Percentiles rank a stretch among this genome's conserved stretches.
Conservation (phyloP, 2,329 filamentous ascomycete genomes). For the Fusarium sp. region DNA sequence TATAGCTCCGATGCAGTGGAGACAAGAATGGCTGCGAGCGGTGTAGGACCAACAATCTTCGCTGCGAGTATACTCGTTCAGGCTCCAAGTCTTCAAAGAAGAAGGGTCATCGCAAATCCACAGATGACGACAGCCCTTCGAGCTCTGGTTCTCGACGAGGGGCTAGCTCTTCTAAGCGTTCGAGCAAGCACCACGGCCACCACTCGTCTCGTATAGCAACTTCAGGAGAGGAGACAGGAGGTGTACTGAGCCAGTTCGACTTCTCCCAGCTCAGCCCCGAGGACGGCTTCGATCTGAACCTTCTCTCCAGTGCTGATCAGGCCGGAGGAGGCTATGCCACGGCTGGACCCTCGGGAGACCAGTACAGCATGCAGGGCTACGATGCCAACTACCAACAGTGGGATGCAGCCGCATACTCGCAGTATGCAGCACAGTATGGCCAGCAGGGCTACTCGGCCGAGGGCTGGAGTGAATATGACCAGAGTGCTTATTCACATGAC, state of each 20-base stretch:
- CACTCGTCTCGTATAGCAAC: slow-evolving; percentile 39
- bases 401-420: slow-evolving; percentile 35
- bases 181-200: slow-evolving; percentile 39
- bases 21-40: slow-evolving; percentile 57
- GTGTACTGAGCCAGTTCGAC: slow-evolving; percentile 49
- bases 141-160: slow-evolving; percentile 40
- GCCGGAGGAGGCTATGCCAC: slow-evolving; percentile 45
- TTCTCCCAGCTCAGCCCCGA: slow-evolving; percentile 50
- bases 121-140: slow-evolving; percentile 40
- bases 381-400: slow-evolving; percentile 37
- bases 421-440: slow-evolving; percentile 41
- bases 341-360: slow-evolving; percentile 38
- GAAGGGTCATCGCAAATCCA: slow-evolving; percentile 46
- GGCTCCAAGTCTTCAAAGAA: slow-evolving; percentile 53
- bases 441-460: slow-evolving; percentile 39
- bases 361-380: slow-evolving; percentile 35
- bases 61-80: slow-evolving; percentile 56
- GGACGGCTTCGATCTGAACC: slow-evolving; percentile 51
- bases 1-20: slow-evolving; percentile 57
- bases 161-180: slow-evolving; percentile 43
- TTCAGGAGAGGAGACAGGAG: slow-evolving; percentile 41
- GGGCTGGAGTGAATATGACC: slow-evolving; percentile 43
- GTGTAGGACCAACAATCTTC: slow-evolving; percentile 51
- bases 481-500: slow-evolving; percentile 43
- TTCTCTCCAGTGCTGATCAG: slow-evolving; percentile 43